Evolutionary conservation across 257 asterid species (phyloP).

Genomic region (Solanum gandarillasii): DNA sequence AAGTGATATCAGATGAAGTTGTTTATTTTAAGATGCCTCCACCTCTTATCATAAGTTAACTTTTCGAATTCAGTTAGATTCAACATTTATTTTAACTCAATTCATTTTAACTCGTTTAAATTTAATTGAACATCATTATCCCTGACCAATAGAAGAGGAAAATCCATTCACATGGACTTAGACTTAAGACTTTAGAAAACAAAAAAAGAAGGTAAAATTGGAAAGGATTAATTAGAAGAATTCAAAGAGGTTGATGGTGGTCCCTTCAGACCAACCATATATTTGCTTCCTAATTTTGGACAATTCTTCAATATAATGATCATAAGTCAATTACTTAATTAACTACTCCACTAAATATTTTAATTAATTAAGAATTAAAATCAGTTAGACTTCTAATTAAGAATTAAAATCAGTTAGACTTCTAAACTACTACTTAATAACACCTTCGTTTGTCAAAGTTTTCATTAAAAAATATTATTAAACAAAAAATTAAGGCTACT

Average conservation of each 20-base stretch:
- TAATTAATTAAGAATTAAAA: not conserved
- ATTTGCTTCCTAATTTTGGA: not conserved
- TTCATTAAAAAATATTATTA: not conserved
- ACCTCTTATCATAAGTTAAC: rapidly evolving
- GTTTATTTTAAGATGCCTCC: not conserved
- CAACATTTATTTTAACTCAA: not conserved
- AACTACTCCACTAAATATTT: not conserved
- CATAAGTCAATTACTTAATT: not conserved
- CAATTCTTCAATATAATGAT: not conserved
- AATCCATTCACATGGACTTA: not conserved
- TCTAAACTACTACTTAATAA: not conserved
- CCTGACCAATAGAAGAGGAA: not conserved
- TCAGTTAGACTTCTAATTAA: not conserved
- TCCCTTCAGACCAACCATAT: not conserved
- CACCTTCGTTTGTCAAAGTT: not conserved
- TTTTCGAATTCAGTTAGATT: not conserved
- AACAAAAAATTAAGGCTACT: not conserved
- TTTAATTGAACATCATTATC: not conserved
- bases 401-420: not conserved
- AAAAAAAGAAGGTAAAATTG: not conserved
- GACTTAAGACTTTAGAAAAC: not conserved
- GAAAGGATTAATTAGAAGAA: not conserved
- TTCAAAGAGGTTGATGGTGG: not conserved
- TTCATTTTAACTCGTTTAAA: not conserved
- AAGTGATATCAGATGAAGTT: not conserved